Evolutionary conservation across 148 eudicot genomes (phyloP), one percentile per base, ranked within the genome.

Genomic region (Dianthus caryophyllus): DNA sequence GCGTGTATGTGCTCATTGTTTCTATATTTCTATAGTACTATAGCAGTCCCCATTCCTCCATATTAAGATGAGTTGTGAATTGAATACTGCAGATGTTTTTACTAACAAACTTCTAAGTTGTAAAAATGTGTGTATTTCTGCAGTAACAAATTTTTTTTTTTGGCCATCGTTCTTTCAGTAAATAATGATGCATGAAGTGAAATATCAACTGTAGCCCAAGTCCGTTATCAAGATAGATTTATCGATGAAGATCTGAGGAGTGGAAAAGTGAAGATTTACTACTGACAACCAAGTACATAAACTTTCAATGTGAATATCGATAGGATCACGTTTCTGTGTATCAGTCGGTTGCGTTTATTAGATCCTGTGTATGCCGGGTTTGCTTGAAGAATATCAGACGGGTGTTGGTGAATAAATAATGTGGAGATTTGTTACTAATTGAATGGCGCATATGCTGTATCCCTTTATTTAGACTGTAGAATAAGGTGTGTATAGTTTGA

Each of bases 201-300:
- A 39, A 43, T 41, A 39, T 33, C 75, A 71, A 61, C 50, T 76
- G 33, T 75, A 76, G 66, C 75, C 79, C 22, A 76, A 71, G 68
- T 58, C 71, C 43, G 72, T 67, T 71, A 52, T 71, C 79, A 46
- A 61, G 75, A 76, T 18, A 53, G 44, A 41, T 9, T 41, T 70
- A 69, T 54, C 67, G 72, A 61, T 18, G 25, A 25, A 50, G 36
- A 51, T 43, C 33, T 38, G 50, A 57, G 29, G 57, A 36, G 6
- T 43, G 48, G 51, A 27, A 14, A 11, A 61, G 30, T 16, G 21
- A 53, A 65, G 48, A 71, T 71, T 33, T n/a, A n/a, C n/a, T n/a
- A 39, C 49, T 61, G 50, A 61, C 65, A 4, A 39, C 25, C 25
- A 31, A 71, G 75, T 71, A 61, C 79, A 71, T 49, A 65, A 59